phyloP scores from a whole-genome alignment of 495 filamentous ascomycete species.

The Haplographium delicatum region DNA sequence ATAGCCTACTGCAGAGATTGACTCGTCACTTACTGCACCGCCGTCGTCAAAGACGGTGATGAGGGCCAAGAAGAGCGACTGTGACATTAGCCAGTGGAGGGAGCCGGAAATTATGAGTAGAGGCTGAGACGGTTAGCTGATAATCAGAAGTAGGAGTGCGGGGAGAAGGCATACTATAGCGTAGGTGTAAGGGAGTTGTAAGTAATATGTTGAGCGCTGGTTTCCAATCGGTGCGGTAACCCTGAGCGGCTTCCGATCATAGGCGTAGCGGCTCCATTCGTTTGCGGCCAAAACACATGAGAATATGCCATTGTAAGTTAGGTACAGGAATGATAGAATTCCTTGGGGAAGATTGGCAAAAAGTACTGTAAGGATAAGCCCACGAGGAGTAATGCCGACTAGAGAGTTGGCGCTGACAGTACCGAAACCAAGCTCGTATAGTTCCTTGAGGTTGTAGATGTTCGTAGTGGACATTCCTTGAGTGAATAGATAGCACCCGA shows the following conservation, averaged over 20 bases:
- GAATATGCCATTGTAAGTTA: slow-evolving; percentile 38
- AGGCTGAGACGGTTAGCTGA: slow-evolving; percentile 20
- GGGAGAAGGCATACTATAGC: slow-evolving; percentile 12
- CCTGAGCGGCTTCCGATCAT: slow-evolving; percentile 33
- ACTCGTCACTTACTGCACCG: neutral
- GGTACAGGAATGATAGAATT: slow-evolving; percentile 33
- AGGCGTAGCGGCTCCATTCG: slow-evolving; percentile 29
- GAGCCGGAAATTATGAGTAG: slow-evolving; percentile 26
- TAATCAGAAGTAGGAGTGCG: neutral
- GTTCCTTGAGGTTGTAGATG: slow-evolving; percentile 2
- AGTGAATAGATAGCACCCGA: neutral
- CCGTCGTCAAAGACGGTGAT: slow-evolving; percentile 12
- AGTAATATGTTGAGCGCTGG: slow-evolving; percentile 40
- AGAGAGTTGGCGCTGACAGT: slow-evolving; percentile 3
- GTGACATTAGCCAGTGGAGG: slow-evolving; percentile 27
- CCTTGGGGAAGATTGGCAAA: slow-evolving; percentile 40
- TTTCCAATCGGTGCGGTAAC: slow-evolving; percentile 38
- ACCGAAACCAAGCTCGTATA: slow-evolving; percentile 12
- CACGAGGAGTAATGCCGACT: neutral
- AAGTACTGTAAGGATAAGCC: slow-evolving; percentile 17
- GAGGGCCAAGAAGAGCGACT: slow-evolving; percentile 24
- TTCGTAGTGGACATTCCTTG: neutral
- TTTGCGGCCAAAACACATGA: slow-evolving; percentile 29
- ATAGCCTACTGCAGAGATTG: slow-evolving; percentile 18
- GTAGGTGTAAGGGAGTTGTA: slow-evolving; percentile 42